Evolutionary conservation across 2,329 filamentous ascomycete genomes (phyloP), one percentile per base, ranked within the genome.

Genomic region (Aphanoascus verrucosus): DNA sequence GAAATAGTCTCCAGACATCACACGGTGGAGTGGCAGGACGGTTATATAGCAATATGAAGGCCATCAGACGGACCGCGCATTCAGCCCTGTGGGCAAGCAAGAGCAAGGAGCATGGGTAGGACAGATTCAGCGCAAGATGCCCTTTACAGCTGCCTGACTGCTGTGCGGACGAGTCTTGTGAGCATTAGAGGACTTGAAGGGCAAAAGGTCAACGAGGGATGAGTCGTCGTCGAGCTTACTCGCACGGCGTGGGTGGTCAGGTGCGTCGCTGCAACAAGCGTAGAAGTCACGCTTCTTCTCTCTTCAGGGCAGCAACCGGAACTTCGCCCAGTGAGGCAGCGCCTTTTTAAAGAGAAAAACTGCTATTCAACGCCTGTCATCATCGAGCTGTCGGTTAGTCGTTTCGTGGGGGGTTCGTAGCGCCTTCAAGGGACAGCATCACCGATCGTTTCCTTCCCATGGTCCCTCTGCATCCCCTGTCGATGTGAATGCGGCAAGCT

Each of bases 81-180:
- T 20, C 49, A 51, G 49, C 49, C 49, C 49, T 44, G 49, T 51
- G 35, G 40, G 44, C 49, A 23, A 43, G 49, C 49, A 35, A 17
- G 32, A 31, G 19, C 12, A n/a, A n/a, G 34, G 46, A 28, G 32
- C 19, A 1, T 41, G 46, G 50, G 46, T 32, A 47, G 51, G 49
- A 48, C 43, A 51, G 17, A 20, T 51, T 44, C 41, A 23, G 20
- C 15, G 42, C 20, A 47, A 42, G 37, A 49, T 51, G 28, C 31
- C 55, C 55, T 51, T 56, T 50, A 50, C 55, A 56, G 50, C 47
- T 46, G 46, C 46, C 55, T 56, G 54, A 53, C 50, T 53, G 2
- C 31, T 31, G 42, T 35, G 50, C 50, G 34, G 23, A 35, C 32
- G 19, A 47, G 53, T 55, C 53, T 40, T 51, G 48, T 51, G 47